Conservation (phyloP, 2,329 filamentous ascomycete species). For the Fonsecaea pedrosoi region DNA sequence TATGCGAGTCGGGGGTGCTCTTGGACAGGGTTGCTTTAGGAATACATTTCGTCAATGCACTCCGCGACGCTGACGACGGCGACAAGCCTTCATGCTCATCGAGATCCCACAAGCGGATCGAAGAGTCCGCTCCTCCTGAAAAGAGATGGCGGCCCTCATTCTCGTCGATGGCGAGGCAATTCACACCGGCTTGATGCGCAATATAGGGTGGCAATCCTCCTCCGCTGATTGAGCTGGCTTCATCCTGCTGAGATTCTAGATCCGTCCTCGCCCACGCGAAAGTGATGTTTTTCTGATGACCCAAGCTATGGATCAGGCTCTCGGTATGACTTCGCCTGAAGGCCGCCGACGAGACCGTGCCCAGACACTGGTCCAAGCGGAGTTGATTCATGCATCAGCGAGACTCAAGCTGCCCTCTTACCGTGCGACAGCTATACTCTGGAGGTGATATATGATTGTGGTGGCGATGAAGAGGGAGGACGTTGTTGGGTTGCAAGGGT, state of each 20-base stretch:
- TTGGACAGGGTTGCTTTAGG: constrained; percentile 29
- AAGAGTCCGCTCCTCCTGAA: constrained; percentile 84
- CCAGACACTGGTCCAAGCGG: constrained; percentile 35
- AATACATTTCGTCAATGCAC: constrained; percentile 52
- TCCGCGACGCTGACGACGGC: constrained; percentile 50
- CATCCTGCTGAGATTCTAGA: constrained; percentile 40
- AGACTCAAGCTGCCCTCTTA: not conserved
- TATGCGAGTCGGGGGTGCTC: constrained; percentile 47
- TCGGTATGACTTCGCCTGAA: constrained; percentile 68
- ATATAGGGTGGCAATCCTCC: constrained; percentile 48
- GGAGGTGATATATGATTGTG: not conserved
- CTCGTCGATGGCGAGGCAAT: constrained; percentile 77
- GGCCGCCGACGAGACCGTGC: constrained; percentile 73
- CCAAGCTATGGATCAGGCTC: constrained; percentile 71
- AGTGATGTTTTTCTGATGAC: constrained; percentile 72
- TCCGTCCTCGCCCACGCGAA: constrained; percentile 37
- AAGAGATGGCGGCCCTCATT: constrained; percentile 81
- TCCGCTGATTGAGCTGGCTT: constrained; percentile 39
- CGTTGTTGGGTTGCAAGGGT: not conserved
- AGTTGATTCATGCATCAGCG: constrained; percentile 38
- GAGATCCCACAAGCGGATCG: constrained; percentile 86
- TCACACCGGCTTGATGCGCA: constrained; percentile 80
- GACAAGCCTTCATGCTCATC: constrained; percentile 63
- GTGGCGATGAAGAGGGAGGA: not conserved
- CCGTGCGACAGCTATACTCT: not conserved